Conservation (phyloP, 2,329 filamentous ascomycete species). For the Calonectria naviculata region DNA sequence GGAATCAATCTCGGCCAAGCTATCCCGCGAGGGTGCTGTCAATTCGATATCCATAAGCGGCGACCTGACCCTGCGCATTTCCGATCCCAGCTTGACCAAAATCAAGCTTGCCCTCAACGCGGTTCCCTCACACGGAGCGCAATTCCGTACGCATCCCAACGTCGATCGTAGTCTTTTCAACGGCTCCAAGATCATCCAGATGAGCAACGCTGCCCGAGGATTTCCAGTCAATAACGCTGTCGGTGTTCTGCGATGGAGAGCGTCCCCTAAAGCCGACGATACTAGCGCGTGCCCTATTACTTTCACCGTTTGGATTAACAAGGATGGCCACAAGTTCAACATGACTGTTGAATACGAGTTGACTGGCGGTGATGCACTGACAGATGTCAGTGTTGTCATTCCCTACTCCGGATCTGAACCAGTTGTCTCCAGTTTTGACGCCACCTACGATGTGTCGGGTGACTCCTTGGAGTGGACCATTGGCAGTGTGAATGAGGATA, state of each 20-base stretch:
- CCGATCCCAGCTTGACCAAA: slow-evolving; percentile 89
- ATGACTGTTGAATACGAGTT: slow-evolving; percentile 97
- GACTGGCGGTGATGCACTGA: slow-evolving; percentile 80
- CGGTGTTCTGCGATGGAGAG: slow-evolving; percentile 92
- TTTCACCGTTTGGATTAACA: slow-evolving; percentile 98
- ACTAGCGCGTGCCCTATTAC: slow-evolving; percentile 87
- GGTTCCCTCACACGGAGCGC: slow-evolving; percentile 82
- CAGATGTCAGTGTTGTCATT: slow-evolving; percentile 88
- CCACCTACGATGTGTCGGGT: slow-evolving; percentile 91
- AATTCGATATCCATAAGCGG: slow-evolving; percentile 91
- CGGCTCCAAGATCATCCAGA: slow-evolving; percentile 84
- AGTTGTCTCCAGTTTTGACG: slow-evolving; percentile 91
- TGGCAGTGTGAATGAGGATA: slow-evolving; percentile 84
- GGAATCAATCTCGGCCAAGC: slow-evolving; percentile 89
- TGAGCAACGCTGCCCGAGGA: slow-evolving; percentile 86
- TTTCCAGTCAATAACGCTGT: slow-evolving; percentile 97
- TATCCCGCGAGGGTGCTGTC: slow-evolving; percentile 88
- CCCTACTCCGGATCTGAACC: slow-evolving; percentile 90
- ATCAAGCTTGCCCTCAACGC: slow-evolving; percentile 86
- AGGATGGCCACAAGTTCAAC: slow-evolving; percentile 84
- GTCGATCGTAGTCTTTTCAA: slow-evolving; percentile 92
- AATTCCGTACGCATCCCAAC: slow-evolving; percentile 96
- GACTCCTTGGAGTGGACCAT: slow-evolving; percentile 96
- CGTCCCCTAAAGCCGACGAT: slow-evolving; percentile 84
- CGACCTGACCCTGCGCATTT: slow-evolving; percentile 90